Percentiles rank a stretch among this genome's conserved stretches.
These are phyloP conservation scores for Amanita subjunquillea DNA, from an alignment of 768 basidiomycete genomes.

Conservation along the genomic window DNA sequence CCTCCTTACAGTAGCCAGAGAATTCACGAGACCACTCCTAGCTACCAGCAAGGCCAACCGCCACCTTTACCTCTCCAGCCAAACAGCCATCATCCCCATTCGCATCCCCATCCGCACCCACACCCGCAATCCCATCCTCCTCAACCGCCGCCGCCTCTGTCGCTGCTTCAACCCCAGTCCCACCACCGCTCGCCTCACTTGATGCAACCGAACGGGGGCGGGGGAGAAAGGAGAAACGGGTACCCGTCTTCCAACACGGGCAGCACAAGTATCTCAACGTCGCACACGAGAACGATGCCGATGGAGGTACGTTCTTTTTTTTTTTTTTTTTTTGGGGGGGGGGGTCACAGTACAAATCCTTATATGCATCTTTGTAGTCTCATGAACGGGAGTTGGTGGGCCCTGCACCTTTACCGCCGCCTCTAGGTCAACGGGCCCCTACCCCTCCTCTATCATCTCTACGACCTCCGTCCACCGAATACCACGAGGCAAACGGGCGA, in stretches of 20 bases:
- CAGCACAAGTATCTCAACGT: not conserved
- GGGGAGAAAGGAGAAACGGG: not conserved
- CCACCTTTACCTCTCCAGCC: not conserved
- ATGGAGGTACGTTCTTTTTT: conserved; percentile 1
- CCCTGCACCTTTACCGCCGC: not conserved
- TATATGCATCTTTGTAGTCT: not conserved
- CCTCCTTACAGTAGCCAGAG: not conserved
- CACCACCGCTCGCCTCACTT: not conserved
- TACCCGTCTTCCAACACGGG: not conserved
- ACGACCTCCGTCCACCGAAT: not conserved
- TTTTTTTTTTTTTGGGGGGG: no score
- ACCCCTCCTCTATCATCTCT: not conserved
- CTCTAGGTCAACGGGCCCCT: not conserved
- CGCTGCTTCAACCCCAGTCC: not conserved
- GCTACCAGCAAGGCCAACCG: not conserved
- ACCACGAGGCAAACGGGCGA: conserved; percentile 2
- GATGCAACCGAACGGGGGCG: conserved; percentile 2
- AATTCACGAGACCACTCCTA: not conserved
- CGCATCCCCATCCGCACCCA: not conserved
- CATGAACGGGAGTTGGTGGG: conserved; percentile 1
- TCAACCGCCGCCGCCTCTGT: not conserved
- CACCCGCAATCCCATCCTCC: not conserved
- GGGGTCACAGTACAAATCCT: no score
- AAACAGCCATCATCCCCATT: not conserved
- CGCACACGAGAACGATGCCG: not conserved